These are phyloP conservation scores for Thermothelomyces thermophilus DNA, from an alignment of 2,329 filamentous ascomycete species.

Conservation along the genomic window DNA sequence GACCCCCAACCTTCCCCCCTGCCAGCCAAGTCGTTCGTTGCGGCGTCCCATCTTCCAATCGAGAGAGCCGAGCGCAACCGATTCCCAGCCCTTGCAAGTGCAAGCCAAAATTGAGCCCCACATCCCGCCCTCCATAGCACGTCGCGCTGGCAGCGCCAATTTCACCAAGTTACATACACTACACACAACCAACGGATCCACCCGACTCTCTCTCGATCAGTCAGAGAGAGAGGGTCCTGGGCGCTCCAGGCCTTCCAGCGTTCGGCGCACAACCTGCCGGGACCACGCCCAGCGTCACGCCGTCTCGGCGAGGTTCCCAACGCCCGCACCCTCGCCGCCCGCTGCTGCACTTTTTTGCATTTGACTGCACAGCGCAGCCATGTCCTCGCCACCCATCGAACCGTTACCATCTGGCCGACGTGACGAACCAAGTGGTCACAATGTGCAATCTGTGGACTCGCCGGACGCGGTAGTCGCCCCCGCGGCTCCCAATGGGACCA, in stretches of 20 bases:
- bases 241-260: background rate
- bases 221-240: constrained; percentile 4
- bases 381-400: constrained; percentile 14
- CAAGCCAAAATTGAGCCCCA: constrained; percentile 6
- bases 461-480: constrained; percentile 25
- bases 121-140: constrained; percentile 7
- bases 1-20: background rate
- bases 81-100: constrained; percentile 1
- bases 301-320: constrained; percentile 1
- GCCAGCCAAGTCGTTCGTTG: background rate
- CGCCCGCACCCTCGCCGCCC: background rate
- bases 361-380: constrained; percentile 16
- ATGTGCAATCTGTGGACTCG: constrained; percentile 18
- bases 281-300: background rate
- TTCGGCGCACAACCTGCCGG: background rate
- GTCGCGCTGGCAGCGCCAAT: too few species aligned
- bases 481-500: constrained; percentile 22
- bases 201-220: background rate
- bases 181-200: background rate
- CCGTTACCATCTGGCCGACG: constrained; percentile 4
- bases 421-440: constrained; percentile 11
- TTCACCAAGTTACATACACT: too few species aligned
- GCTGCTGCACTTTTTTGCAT: background rate
- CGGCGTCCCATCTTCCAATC: background rate
- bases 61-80: background rate